A percentile compares a stretch with the other conserved stretches of the same genome.
Conservation (phyloP, 2,329 filamentous ascomycete genomes). For the Claviceps capensis region DNA sequence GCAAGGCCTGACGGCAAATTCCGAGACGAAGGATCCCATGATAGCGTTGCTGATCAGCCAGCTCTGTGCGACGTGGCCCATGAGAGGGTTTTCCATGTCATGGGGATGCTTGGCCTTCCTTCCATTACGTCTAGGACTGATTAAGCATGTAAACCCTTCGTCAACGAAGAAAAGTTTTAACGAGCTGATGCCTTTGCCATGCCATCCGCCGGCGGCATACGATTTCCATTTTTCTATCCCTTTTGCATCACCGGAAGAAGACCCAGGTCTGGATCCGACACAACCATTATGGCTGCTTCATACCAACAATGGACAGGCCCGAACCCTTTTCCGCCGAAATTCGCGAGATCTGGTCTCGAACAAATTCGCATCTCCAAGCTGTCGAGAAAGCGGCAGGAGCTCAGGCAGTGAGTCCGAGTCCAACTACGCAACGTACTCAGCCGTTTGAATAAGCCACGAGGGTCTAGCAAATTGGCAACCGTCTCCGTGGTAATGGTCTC, state of each 20-base stretch:
- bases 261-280: too few species aligned
- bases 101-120: not conserved
- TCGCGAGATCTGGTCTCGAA: constrained; percentile 9
- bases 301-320: not conserved
- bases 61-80: not conserved
- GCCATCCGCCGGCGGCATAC: too few species aligned
- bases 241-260: too few species aligned
- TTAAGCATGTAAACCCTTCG: too few species aligned
- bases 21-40: not conserved
- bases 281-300: too few species aligned
- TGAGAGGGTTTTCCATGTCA: too few species aligned
- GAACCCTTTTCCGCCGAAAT: constrained; percentile 4
- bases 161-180: too few species aligned
- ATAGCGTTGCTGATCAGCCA: not conserved
- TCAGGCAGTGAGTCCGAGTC: constrained; percentile 22
- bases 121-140: too few species aligned
- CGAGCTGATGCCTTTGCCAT: too few species aligned
- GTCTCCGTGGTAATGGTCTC: not conserved
- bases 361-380: constrained; percentile 18
- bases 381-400: constrained; percentile 26
- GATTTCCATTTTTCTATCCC: too few species aligned
- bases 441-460: not conserved
- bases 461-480: not conserved
- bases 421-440: too few species aligned
- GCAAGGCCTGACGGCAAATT: too few species aligned